These are phyloP conservation scores for Arabidopsis arenosa DNA, from an alignment of 345 rosid species.

Conservation along the genomic window DNA sequence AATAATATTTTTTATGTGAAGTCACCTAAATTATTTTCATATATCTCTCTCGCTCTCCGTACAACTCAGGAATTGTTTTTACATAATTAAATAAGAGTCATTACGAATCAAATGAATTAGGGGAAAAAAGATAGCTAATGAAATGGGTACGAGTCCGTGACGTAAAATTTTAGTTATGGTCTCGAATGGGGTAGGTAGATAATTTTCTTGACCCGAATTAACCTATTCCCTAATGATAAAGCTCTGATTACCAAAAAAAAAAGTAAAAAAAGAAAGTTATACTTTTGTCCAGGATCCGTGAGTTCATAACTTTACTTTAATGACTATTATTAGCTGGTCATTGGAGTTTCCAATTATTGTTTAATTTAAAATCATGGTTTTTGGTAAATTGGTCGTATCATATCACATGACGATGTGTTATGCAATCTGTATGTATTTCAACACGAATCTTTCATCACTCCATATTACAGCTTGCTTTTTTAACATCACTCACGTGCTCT, in stretches of 20 bases:
- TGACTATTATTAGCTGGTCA: conserved; percentile 16
- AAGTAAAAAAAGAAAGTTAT: not conserved
- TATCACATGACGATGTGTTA: conserved; percentile 35
- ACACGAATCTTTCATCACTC: conserved; percentile 40
- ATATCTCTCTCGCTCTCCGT: conserved; percentile 8
- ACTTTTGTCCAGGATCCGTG: conserved; percentile 21
- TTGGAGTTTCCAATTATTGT: conserved; percentile 16
- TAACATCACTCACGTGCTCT: conserved; percentile 35
- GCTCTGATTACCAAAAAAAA: not conserved
- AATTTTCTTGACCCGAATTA: not conserved
- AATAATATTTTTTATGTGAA: not conserved
- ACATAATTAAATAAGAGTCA: not conserved
- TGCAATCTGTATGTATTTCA: not conserved
- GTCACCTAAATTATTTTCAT: not conserved
- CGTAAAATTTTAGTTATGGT: no score
- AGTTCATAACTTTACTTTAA: not conserved
- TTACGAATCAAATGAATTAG: not conserved
- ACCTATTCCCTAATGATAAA: not conserved
- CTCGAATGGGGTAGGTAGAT: not conserved
- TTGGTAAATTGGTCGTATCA: conserved; percentile 21
- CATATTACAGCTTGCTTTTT: conserved; percentile 20
- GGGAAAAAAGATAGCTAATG: not conserved
- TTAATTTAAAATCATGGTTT: conserved; percentile 1
- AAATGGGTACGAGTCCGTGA: not conserved
- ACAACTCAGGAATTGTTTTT: not conserved